Percentiles rank a stretch among this genome's conserved stretches.
Evolutionary conservation across 495 filamentous ascomycete species (phyloP).

Genomic region (Daldinia vernicosa): DNA sequence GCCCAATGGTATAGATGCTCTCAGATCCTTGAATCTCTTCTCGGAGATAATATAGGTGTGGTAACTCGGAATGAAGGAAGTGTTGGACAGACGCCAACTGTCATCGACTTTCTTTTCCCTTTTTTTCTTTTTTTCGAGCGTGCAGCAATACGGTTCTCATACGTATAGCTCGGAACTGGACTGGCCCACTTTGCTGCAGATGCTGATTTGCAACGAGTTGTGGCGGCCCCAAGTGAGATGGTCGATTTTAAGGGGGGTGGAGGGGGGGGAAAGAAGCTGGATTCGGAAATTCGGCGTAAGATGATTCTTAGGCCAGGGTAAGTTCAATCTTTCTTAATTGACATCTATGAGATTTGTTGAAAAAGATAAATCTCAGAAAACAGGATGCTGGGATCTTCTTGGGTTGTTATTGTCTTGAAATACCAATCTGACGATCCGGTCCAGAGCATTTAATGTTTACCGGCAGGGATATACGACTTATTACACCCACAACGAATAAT

Average conservation of each 20-base stretch:
- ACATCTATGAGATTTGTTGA: conserved; percentile 15
- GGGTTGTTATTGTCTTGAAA: conserved; percentile 31
- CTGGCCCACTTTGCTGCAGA: conserved; percentile 29
- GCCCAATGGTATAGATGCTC: not conserved
- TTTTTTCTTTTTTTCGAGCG: conserved; percentile 7
- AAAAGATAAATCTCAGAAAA: conserved; percentile 15
- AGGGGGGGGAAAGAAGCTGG: not conserved
- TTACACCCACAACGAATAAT: conserved; percentile 24
- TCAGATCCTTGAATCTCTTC: not conserved
- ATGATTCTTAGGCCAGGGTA: conserved; percentile 15
- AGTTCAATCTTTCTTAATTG: conserved; percentile 23
- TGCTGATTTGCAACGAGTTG: conserved; percentile 19
- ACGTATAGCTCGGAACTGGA: conserved; percentile 5
- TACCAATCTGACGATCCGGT: conserved; percentile 21
- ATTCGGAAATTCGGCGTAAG: conserved; percentile 14
- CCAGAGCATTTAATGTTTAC: conserved; percentile 25
- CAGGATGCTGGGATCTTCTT: conserved; percentile 31
- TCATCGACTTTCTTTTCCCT: not conserved
- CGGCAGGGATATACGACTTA: conserved; percentile 36
- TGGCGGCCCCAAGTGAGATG: conserved; percentile 22
- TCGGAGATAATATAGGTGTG: conserved; percentile 8
- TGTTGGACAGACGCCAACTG: conserved; percentile 1
- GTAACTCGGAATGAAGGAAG: not conserved
- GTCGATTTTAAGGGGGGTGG: conserved; percentile 11
- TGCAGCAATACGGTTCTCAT: conserved; percentile 10